Base-by-base conservation (phyloP, 192 early-diverging fungal species). In the Gigaspora rosea region DNA sequence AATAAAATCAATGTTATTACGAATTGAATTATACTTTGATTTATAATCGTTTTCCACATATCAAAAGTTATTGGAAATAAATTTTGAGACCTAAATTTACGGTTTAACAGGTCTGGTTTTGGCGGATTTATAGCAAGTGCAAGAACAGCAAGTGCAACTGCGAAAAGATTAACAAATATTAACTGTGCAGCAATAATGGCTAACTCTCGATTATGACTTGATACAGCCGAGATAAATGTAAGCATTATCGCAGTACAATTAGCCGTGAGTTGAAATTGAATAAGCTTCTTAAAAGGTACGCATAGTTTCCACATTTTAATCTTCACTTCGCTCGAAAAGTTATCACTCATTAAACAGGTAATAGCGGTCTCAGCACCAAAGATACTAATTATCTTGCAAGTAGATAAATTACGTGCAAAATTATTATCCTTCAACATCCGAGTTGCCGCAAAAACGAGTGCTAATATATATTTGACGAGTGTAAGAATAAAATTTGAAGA, bases 121-220 rank as follows among this genome's bases (percentile, higher is more conserved):
- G 98, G 96, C 61, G 92, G 92, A 77, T 99, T 97, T 15, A 96
- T 97, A 6, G 97, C 96, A 54, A 98, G 88, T 1, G 96, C 98
- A 27, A 99, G 89, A 18, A 97, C 95, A 7, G 98, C 98, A 81
- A 99, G 89, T 2, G 95, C 95, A 86, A 98, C 98, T 97, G 98
- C 98, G 62, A 99, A 97, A 77, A 99, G 85, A 82, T 99, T 99
- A 63, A 99, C 94, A 96, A 96, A 99, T 61, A 99, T 83, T 54
- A 99, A 80, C 81, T 99, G 98, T 0, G 97, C 93, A 20, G 97
- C 96, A 2, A 94, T 96, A 76, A 99, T 86, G 18, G 94, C 95
- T 6, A 95, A 91, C 54, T 88, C 85, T 78, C 94, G 88, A 8
- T 86, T 79, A 15, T 78, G 75, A 57, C 89, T n/a, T n/a, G n/a